phyloP scores from a whole-genome alignment of 768 basidiomycete genomes.

The Nevesoporus exiguus region DNA sequence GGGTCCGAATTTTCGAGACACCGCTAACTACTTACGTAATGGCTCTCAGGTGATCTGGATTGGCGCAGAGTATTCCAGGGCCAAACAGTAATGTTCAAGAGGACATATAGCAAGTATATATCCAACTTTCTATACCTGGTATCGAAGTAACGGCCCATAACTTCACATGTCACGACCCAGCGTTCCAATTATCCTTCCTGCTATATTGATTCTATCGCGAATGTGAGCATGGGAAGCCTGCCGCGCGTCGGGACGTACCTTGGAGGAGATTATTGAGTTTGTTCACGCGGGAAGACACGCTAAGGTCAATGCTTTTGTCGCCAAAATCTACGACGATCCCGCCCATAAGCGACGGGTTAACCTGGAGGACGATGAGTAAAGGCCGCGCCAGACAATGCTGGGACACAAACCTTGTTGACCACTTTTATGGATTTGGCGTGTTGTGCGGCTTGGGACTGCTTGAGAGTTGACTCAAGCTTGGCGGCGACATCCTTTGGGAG shows the following conservation, averaged over 20 bases:
- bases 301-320: constrained; percentile 97
- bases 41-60: not conserved
- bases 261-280: constrained; percentile 88
- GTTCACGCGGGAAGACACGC: constrained; percentile 89
- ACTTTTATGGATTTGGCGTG: constrained; percentile 87
- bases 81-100: not conserved
- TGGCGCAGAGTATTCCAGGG: not conserved
- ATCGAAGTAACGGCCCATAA: not conserved
- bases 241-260: constrained; percentile 47
- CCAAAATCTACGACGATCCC: constrained; percentile 96
- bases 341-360: constrained; percentile 88
- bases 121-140: constrained; percentile 11
- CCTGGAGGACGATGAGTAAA: constrained; percentile 43
- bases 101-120: constrained; percentile 3
- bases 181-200: not conserved
- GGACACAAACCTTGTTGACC: constrained; percentile 73
- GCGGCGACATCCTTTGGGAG: constrained; percentile 72
- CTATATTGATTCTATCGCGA: constrained; percentile 26
- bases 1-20: too few relatives aligned
- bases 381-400: not conserved
- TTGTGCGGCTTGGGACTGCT: constrained; percentile 81
- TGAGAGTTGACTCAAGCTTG: constrained; percentile 81
- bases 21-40: not conserved
- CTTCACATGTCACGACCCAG: not conserved
- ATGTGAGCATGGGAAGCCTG: constrained; percentile 11